A percentile compares a stretch with the other conserved stretches of the same genome.
Evolutionary conservation across 1,284 basidiomycete genomes (phyloP).

Genomic region (Ganoderma resinaceum): DNA sequence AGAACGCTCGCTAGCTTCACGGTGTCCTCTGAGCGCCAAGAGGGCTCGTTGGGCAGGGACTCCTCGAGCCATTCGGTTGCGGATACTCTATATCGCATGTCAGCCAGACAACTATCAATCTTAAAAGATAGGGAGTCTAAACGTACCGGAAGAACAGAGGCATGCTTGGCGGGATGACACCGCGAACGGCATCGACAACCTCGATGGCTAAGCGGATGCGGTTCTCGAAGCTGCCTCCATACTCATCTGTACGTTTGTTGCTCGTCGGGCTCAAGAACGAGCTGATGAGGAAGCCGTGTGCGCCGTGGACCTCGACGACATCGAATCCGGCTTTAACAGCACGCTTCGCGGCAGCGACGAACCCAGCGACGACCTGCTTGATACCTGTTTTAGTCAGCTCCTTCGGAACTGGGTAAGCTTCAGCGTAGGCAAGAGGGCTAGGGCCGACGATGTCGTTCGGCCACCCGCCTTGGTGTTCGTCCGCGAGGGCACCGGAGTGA

Average conservation of each 20-base stretch:
- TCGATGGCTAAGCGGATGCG: constrained; percentile 55
- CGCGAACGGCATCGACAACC: constrained; percentile 54
- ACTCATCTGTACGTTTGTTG: constrained; percentile 66
- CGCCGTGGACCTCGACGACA: constrained; percentile 46
- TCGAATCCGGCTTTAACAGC: constrained; percentile 57
- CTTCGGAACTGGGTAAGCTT: constrained; percentile 57
- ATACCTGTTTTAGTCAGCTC: constrained; percentile 64
- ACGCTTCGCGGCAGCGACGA: constrained; percentile 62
- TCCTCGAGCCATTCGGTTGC: constrained; percentile 65
- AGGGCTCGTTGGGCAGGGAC: constrained; percentile 47
- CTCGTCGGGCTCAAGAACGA: constrained; percentile 58
- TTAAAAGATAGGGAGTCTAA: constrained; percentile 34
- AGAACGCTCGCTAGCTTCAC: constrained; percentile 53
- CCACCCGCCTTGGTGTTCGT: constrained; percentile 64
- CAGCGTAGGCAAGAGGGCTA: constrained; percentile 60
- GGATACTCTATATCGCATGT: constrained; percentile 47
- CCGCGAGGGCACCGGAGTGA: constrained; percentile 43
- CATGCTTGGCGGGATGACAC: constrained; percentile 61
- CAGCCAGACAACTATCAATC: constrained; percentile 29
- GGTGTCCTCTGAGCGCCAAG: constrained; percentile 64
- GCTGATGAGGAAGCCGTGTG: constrained; percentile 50
- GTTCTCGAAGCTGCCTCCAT: constrained; percentile 64
- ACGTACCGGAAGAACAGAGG: constrained; percentile 75
- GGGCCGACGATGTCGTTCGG: constrained; percentile 57
- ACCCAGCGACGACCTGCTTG: constrained; percentile 63